Base-by-base conservation (phyloP, 371 early-diverging fungal species). In the Cokeromyces recurvatus region DNA sequence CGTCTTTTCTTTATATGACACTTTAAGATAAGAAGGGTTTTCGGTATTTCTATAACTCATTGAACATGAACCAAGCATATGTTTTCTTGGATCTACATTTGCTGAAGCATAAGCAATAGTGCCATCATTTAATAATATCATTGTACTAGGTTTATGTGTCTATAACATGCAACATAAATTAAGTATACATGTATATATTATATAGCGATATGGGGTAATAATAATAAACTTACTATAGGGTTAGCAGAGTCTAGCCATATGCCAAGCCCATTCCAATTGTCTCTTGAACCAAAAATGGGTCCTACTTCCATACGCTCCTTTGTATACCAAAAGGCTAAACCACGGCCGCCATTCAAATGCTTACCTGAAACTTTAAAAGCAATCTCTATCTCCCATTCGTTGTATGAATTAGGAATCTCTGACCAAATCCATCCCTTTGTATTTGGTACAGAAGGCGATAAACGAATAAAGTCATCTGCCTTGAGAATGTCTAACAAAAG, bases 301-400 rank as follows among this genome's bases (percentile, higher is more conserved):
- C 90, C 92, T 12, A 67, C 56, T n/a, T 64, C 37, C 22, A 66
- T 68, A 1, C 59, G 63, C 19, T 85, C 82, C 44, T 81, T 70
- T 4, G 87, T 81, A 59, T 90, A 90, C 93, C 93, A 93, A 51
- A 93, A 82, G 9, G 90, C 90, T 12, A 93, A 48, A n/a, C 93
- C 93, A 32, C 85, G 78, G 32, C 90, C 90, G 16, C 93, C 91
- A 24, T 79, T 60, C 42, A 71, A 57, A 27, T 77, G 71, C 11
- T 76, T 73, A 1, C 93, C 93, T 25, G 62, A 62, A 3, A 86
- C 77, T 29, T 59, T 67, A 60, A 90, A 81, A 4, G 78, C 66
- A 29, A 90, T 64, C 31, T 84, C 80, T 1, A 82, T 81, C 53
- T 85, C 78, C 90, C 91, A 93, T 40, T 87, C 84, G 45, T 74